phyloP scores from a whole-genome alignment of 1,284 basidiomycete species.

The Tilletia indica region DNA sequence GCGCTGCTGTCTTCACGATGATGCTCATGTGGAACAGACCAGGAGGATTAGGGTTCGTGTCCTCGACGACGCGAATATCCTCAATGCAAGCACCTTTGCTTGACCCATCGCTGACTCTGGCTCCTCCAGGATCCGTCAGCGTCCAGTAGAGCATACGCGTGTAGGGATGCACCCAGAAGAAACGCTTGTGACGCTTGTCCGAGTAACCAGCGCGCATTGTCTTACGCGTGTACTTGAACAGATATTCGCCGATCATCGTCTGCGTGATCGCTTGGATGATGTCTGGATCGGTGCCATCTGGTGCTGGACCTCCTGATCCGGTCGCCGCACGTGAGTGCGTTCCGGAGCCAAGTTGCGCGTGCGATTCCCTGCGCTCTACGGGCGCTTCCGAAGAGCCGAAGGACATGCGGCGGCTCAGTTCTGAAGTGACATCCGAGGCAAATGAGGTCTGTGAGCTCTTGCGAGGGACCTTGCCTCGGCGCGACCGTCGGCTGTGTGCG shows the following conservation, averaged over 20 bases:
- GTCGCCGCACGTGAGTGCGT: background rate
- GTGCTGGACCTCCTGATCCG: slow-evolving; percentile 18
- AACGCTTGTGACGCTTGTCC: slow-evolving; percentile 85
- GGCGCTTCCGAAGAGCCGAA: slow-evolving; percentile 28
- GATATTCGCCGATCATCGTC: slow-evolving; percentile 98
- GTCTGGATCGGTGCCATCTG: slow-evolving; percentile 46
- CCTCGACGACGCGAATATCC: slow-evolving; percentile 80
- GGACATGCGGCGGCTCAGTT: slow-evolving; percentile 39
- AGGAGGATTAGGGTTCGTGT: slow-evolving; percentile 87
- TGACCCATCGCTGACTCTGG: slow-evolving; percentile 80
- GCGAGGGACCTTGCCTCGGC: slow-evolving; percentile 7
- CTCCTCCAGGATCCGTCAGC: slow-evolving; percentile 83
- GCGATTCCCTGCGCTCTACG: background rate
- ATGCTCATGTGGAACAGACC: slow-evolving; percentile 90
- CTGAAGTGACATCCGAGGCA: slow-evolving; percentile 46
- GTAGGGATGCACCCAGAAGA: slow-evolving; percentile 99
- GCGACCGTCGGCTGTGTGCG: slow-evolving; percentile 7
- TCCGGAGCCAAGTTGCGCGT: background rate
- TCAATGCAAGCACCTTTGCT: slow-evolving; percentile 99
- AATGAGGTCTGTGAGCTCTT: slow-evolving; percentile 31
- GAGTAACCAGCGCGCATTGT: slow-evolving; percentile 81
- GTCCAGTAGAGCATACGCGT: slow-evolving; percentile 98
- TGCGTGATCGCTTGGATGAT: slow-evolving; percentile 89
- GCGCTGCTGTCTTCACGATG: slow-evolving; percentile 82
- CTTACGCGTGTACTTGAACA: slow-evolving; percentile 94